Conservation (phyloP, 768 basidiomycete species). For the Lactarius pseudohatsudake region DNA sequence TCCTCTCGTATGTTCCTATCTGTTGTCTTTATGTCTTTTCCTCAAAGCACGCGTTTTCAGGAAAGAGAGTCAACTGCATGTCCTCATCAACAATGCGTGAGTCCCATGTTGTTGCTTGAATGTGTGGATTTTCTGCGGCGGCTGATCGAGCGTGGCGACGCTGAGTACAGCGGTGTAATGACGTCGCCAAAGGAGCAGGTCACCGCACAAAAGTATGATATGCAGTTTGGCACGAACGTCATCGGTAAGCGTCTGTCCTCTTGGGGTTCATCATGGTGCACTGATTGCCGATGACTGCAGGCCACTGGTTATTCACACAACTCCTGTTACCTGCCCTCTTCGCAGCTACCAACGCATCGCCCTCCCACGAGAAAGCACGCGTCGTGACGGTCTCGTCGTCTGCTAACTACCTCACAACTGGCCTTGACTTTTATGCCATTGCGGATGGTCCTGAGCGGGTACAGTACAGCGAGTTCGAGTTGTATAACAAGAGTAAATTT, state of each 20-base stretch:
- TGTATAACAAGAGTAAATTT: slow-evolving; percentile 45
- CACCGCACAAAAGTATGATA: slow-evolving; percentile 51
- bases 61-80: slow-evolving; percentile 46
- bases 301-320: slow-evolving; percentile 60
- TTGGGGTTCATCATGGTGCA: not conserved
- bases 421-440: slow-evolving; percentile 43
- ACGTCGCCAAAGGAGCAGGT: slow-evolving; percentile 38
- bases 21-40: slow-evolving; percentile 31
- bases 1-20: slow-evolving; percentile 35
- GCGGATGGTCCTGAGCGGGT: slow-evolving; percentile 33
- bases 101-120: slow-evolving; percentile 27
- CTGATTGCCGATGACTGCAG: slow-evolving; percentile 33
- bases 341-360: slow-evolving; percentile 39
- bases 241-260: slow-evolving; percentile 38
- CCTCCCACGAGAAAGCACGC: slow-evolving; percentile 45
- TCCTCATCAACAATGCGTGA: slow-evolving; percentile 53
- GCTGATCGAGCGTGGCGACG: not conserved
- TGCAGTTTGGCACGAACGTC: slow-evolving; percentile 58
- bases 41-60: slow-evolving; percentile 30
- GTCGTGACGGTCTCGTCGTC: slow-evolving; percentile 49
- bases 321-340: slow-evolving; percentile 50
- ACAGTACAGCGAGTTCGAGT: slow-evolving; percentile 11
- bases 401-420: slow-evolving; percentile 35
- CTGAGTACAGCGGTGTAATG: slow-evolving; percentile 48
- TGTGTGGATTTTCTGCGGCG: not conserved